These are phyloP conservation scores for Mollisiaceae sp. DNA, from an alignment of 2,329 filamentous ascomycete species.

Conservation along the genomic window DNA sequence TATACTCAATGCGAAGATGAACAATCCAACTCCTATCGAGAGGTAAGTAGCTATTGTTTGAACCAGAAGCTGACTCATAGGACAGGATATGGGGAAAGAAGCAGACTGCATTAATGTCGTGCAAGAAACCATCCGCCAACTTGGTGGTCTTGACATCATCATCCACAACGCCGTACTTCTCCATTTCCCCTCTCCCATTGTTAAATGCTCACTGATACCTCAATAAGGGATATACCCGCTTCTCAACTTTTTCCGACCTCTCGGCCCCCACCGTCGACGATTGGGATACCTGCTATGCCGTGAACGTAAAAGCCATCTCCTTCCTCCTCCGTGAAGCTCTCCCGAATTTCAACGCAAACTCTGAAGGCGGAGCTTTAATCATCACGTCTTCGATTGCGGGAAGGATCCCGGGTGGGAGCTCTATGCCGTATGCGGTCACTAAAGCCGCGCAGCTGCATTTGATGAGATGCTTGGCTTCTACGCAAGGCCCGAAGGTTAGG, in stretches of 20 bases:
- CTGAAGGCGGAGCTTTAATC: slow-evolving; percentile 66
- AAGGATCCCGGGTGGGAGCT: slow-evolving; percentile 34
- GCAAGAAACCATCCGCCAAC: slow-evolving; percentile 55
- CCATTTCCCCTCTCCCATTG: not conserved
- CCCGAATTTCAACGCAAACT: slow-evolving; percentile 63
- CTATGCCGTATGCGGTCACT: slow-evolving; percentile 44
- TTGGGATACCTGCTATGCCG: slow-evolving; percentile 56
- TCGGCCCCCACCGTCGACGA: slow-evolving; percentile 32
- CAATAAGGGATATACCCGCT: slow-evolving; percentile 39
- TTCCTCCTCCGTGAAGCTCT: slow-evolving; percentile 61
- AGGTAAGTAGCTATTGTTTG: no score
- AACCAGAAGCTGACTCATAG: not conserved
- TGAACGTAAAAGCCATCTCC: slow-evolving; percentile 63
- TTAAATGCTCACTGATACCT: not conserved
- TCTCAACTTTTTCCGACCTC: slow-evolving; percentile 37
- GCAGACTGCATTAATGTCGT: slow-evolving; percentile 59
- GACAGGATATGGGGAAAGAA: slow-evolving; percentile 60
- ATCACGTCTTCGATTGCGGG: slow-evolving; percentile 68
- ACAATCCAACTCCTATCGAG: no score
- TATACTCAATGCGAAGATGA: not conserved
- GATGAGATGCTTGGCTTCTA: slow-evolving; percentile 67
- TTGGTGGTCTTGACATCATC: slow-evolving; percentile 65
- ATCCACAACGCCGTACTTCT: slow-evolving; percentile 58
- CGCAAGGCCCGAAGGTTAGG: slow-evolving; percentile 65
- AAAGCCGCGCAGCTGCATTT: slow-evolving; percentile 62